Evolutionary conservation across 352 stramenopile genomes (phyloP), one percentile per base, ranked within the genome.

Genomic region (Globisporangium perplexum): DNA sequence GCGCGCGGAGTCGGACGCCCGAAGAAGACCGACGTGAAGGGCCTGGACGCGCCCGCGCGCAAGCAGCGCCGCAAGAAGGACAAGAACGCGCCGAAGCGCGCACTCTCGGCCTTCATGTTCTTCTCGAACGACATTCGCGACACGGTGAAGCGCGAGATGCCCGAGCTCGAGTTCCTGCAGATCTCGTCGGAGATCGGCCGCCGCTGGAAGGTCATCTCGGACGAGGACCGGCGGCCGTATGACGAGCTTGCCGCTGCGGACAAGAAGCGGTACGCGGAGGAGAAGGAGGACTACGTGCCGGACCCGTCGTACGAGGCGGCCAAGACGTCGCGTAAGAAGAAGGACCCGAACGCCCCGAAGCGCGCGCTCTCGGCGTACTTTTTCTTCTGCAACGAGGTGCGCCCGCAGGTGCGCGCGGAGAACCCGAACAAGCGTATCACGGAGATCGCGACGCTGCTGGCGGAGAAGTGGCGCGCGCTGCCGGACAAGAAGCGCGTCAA

Each of bases 401-500:
- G 91, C 59, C 75, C 89, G 45, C 64, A 79, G 31, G 93, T 97
- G 63, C 91, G 93, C 44, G 72, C 89, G 14, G 88, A 97, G 63
- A 97, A 98, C 76, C 93, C 93, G 30, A 88, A 85, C 72, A 97
- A 96, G 76, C 96, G 90, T 53, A 97, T 98, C 62, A 96, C 87
- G 59, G 93, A 97, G 63, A 87, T 98, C 61, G 88, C 82, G 5
- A 80, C 72, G 55, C 65, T 93, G 45, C 67, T 95, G 22, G 81
- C 81, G 10, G 82, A 88, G 63, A 77, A 73, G 68, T 96, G 85
- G 92, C 85, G 93, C 33, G 78, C 77, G 45, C 81, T 97, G 57
- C 86, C 93, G 1, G 88, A 96, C 57, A 84, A 96, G 66, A 96
- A 98, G 73, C 96, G 95, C 63, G 69, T 72, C 57, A 90, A 88